These are phyloP conservation scores for Daldinia concentrica DNA, from an alignment of 495 filamentous ascomycete species.

Conservation along the genomic window DNA sequence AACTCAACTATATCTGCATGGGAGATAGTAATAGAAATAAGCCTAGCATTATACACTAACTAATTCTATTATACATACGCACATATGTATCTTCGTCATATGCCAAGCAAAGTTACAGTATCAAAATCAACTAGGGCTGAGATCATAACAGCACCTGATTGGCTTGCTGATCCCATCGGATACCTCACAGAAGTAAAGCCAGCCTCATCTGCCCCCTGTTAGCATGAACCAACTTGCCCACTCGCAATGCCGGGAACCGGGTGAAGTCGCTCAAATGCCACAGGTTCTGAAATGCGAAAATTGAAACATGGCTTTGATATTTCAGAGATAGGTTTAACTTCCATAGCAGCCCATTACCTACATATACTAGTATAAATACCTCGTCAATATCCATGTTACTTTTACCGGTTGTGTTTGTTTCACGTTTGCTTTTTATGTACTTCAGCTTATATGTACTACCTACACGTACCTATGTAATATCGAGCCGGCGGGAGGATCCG, in stretches of 20 bases:
- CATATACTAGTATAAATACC: background rate
- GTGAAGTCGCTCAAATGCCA: conserved; percentile 5
- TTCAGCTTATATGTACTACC: background rate
- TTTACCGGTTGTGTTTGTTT: background rate
- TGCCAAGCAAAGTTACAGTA: conserved; percentile 26
- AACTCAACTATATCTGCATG: background rate
- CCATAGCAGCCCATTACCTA: background rate
- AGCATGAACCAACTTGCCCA: conserved; percentile 33
- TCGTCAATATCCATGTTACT: background rate
- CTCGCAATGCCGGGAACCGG: conserved; percentile 29
- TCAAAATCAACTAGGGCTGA: conserved; percentile 42
- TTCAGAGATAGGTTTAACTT: background rate
- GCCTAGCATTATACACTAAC: conserved; percentile 24
- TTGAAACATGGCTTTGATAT: background rate
- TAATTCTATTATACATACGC: background rate
- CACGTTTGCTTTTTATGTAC: conserved; percentile 5
- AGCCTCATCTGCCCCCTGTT: conserved; percentile 40
- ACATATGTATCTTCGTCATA: conserved; percentile 7
- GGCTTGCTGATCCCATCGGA: conserved; percentile 31
- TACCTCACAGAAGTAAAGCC: conserved; percentile 35
- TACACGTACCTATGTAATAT: background rate
- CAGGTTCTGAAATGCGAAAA: conserved; percentile 5
- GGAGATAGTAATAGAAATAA: conserved; percentile 3
- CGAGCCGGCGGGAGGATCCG: conserved; percentile 31
- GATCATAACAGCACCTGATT: conserved; percentile 25